Evolutionary conservation across 331 rosid genomes (phyloP).

Genomic region (Quercus tomentella): DNA sequence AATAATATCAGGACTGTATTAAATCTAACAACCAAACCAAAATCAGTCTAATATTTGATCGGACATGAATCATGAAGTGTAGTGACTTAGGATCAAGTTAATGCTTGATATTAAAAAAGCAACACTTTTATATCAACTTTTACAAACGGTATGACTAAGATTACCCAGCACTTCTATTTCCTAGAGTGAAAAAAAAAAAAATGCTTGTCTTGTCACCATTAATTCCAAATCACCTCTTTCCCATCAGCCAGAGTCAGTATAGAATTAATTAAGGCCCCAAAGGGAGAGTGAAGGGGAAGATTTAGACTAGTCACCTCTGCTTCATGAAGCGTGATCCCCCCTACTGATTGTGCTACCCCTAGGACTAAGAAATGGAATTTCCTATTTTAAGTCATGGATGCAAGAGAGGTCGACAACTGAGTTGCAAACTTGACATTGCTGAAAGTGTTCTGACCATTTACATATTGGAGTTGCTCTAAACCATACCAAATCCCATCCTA

Average conservation of each 20-base stretch:
- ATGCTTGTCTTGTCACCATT: background rate
- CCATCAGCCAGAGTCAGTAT: too few relatives aligned
- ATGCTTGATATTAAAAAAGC: background rate
- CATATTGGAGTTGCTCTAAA: background rate
- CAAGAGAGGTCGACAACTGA: background rate
- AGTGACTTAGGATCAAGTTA: background rate
- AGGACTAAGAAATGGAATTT: too few relatives aligned
- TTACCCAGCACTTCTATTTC: background rate
- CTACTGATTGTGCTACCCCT: too few relatives aligned
- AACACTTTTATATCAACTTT: background rate
- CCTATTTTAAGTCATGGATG: background rate
- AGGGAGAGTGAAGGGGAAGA: too few relatives aligned
- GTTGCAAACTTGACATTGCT: background rate
- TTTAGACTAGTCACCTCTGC: too few relatives aligned
- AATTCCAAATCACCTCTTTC: background rate
- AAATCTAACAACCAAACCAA: conserved; percentile 1
- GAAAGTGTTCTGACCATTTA: background rate
- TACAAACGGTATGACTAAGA: background rate
- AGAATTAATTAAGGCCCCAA: background rate
- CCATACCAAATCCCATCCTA: conserved; percentile 2
- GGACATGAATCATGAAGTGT: background rate
- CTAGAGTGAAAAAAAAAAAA: background rate
- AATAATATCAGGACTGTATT: conserved; percentile 17
- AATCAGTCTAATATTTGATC: background rate
- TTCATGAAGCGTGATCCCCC: too few relatives aligned